These are phyloP conservation scores for Krasilnikovozyma curviuscula DNA, from an alignment of 768 basidiomycete species.

Conservation along the genomic window DNA sequence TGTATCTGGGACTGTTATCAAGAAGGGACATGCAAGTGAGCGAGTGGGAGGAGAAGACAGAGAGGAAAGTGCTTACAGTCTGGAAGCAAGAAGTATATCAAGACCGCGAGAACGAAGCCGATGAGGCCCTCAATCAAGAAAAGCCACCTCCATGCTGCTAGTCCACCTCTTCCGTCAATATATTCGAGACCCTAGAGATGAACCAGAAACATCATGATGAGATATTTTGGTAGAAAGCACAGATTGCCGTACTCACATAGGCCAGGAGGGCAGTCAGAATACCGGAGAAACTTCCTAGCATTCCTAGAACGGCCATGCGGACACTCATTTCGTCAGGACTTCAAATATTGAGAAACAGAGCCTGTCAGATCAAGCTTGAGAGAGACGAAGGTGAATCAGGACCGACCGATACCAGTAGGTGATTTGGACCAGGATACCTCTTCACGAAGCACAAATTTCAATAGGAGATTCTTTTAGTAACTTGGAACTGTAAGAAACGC, in stretches of 20 bases:
- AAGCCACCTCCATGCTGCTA: constrained; percentile 13
- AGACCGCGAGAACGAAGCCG: constrained; percentile 1
- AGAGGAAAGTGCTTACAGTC: constrained; percentile 8
- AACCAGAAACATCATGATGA: too few relatives aligned
- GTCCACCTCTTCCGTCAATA: constrained; percentile 11
- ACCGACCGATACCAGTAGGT: constrained; percentile 18
- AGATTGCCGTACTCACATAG: constrained; percentile 8
- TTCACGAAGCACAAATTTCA: not conserved
- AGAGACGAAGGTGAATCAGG: too few relatives aligned
- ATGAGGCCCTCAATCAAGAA: not conserved
- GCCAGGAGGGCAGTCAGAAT: constrained; percentile 16
- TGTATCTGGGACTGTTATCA: constrained; percentile 8
- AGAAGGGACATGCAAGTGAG: too few relatives aligned
- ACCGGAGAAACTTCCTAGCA: constrained; percentile 13
- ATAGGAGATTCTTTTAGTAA: constrained; percentile 15
- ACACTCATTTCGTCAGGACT: constrained; percentile 17
- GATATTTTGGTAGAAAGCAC: not conserved
- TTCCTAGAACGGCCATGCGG: constrained; percentile 9
- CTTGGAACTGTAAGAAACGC: too few relatives aligned
- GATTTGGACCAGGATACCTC: constrained; percentile 2
- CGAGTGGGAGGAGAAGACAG: not conserved
- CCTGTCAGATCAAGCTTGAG: too few relatives aligned
- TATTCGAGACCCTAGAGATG: too few relatives aligned
- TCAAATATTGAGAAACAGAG: too few relatives aligned
- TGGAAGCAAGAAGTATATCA: constrained; percentile 10